phyloP scores from a whole-genome alignment of 257 asterid species.

The Forsythia viridissima region DNA sequence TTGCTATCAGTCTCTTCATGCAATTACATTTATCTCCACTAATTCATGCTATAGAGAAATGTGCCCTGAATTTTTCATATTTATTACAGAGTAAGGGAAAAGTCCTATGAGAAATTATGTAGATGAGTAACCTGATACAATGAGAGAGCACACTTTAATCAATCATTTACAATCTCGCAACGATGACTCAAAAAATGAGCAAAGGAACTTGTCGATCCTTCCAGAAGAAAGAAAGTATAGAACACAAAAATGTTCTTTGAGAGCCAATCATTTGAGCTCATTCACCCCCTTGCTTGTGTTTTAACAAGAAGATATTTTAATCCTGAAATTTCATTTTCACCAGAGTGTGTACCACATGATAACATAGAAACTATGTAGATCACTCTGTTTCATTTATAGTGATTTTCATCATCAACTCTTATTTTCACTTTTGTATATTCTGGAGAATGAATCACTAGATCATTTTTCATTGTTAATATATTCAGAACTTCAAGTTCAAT shows the following conservation, averaged over 20 bases:
- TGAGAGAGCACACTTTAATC: not conserved
- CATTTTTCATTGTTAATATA: too few relatives aligned
- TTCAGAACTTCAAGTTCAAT: not conserved
- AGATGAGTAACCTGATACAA: too few relatives aligned
- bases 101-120: too few relatives aligned
- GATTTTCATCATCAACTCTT: not conserved
- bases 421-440: not conserved
- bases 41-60: not conserved
- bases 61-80: not conserved
- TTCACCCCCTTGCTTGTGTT: not conserved
- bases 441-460: not conserved
- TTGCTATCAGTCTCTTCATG: not conserved
- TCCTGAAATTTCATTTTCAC: too few relatives aligned
- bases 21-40: too few relatives aligned
- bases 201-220: not conserved
- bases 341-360: too few relatives aligned
- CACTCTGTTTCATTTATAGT: not conserved
- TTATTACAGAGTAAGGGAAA: too few relatives aligned
- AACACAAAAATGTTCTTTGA: too few relatives aligned
- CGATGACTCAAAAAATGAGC: not conserved
- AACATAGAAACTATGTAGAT: too few relatives aligned
- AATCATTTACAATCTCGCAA: not conserved
- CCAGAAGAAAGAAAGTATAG: not conserved
- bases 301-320: too few relatives aligned
- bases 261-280: not conserved